These are phyloP conservation scores for Fusarium graminum DNA, from an alignment of 2,329 filamentous ascomycete species.

Conservation along the genomic window DNA sequence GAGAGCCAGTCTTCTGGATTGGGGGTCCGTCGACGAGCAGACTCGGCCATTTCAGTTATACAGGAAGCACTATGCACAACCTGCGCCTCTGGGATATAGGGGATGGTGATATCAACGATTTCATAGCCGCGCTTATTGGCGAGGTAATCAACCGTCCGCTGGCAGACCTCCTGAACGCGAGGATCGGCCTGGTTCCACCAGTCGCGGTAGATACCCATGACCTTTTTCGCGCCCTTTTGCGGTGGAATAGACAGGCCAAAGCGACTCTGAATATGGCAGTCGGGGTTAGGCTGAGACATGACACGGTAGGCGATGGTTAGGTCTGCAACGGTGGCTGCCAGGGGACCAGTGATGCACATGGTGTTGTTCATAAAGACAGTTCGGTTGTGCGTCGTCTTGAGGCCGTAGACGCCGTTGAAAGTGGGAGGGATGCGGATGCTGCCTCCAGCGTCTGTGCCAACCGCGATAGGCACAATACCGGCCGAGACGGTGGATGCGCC, in stretches of 20 bases:
- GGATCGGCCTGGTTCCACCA: constrained; percentile 67
- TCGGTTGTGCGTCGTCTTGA: constrained; percentile 83
- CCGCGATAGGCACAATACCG: constrained; percentile 79
- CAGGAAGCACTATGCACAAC: constrained; percentile 83
- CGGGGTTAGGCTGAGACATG: constrained; percentile 79
- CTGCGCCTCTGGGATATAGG: constrained; percentile 77
- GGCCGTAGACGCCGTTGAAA: constrained; percentile 84
- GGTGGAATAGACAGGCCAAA: constrained; percentile 71
- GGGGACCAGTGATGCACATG: constrained; percentile 76
- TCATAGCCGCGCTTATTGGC: constrained; percentile 63
- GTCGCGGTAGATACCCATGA: constrained; percentile 77
- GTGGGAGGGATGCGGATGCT: constrained; percentile 79
- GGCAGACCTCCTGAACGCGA: constrained; percentile 71
- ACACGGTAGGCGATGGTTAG: constrained; percentile 85
- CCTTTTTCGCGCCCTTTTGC: constrained; percentile 61
- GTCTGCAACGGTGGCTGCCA: constrained; percentile 81
- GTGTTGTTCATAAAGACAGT: constrained; percentile 68
- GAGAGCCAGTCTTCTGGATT: constrained; percentile 64
- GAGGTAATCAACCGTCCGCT: constrained; percentile 71
- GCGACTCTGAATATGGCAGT: constrained; percentile 68
- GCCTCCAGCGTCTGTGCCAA: constrained; percentile 82
- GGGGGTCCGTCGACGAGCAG: constrained; percentile 58
- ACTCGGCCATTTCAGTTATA: constrained; percentile 74
- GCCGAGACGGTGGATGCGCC: constrained; percentile 77
- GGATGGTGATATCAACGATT: constrained; percentile 72